phyloP scores from a whole-genome alignment of 805 yeast species.

The Schizosaccharomyces lindneri region DNA sequence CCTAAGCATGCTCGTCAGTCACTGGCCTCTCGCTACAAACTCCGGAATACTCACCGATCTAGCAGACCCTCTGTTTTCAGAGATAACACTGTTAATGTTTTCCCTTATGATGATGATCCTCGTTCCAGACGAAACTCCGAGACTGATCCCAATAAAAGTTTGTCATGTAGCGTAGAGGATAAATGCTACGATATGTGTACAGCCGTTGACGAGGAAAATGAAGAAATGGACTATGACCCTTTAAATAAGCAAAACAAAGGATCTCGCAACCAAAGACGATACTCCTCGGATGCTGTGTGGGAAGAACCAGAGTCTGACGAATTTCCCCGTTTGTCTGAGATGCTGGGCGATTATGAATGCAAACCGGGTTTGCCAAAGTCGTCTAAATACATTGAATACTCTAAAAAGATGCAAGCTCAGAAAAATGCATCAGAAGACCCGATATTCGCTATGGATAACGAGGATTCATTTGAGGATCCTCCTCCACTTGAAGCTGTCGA shows the following conservation, averaged over 20 bases:
- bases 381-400: background rate
- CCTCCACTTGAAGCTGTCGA: background rate
- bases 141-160: background rate
- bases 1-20: slow-evolving; percentile 14
- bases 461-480: background rate
- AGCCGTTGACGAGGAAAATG: background rate
- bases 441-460: background rate
- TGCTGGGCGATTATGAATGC: background rate
- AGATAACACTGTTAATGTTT: background rate
- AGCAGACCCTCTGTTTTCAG: background rate
- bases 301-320: background rate
- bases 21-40: background rate
- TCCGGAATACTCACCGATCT: background rate
- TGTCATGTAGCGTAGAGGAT: background rate
- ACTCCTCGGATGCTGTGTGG: slow-evolving; percentile 1
- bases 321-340: background rate
- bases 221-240: background rate
- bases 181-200: background rate
- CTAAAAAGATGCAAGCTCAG: background rate
- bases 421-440: background rate
- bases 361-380: background rate
- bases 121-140: background rate
- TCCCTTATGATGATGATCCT: background rate
- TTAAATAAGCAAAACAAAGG: too few relatives aligned
- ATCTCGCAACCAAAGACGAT: background rate